Evolutionary conservation across 2,329 filamentous ascomycete genomes (phyloP).

Genomic region (Metarhizium robertsii): DNA sequence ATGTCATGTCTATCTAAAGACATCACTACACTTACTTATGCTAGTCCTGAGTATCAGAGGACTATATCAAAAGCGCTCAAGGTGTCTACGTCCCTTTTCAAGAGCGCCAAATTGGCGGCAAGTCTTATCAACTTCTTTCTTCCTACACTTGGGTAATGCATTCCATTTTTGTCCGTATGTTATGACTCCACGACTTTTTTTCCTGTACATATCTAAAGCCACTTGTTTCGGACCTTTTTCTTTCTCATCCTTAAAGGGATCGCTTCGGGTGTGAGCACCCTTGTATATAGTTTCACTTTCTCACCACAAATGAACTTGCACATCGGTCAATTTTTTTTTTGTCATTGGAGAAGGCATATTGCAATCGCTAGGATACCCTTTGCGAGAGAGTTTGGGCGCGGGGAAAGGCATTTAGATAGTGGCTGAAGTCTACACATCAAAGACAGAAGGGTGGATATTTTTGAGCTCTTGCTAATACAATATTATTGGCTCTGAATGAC

Average conservation of each 20-base stretch:
- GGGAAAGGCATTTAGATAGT: constrained; percentile 10
- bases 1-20: constrained; percentile 62
- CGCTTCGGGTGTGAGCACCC: neutral
- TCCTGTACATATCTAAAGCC: constrained; percentile 7
- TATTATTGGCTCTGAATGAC: neutral
- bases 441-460: neutral
- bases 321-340: constrained; percentile 5
- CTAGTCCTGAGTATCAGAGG: neutral
- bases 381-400: constrained; percentile 15
- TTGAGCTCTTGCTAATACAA: neutral
- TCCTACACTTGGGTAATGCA: neutral
- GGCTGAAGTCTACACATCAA: constrained; percentile 16
- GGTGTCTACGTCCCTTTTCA: neutral
- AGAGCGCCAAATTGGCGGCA: neutral
- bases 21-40: constrained; percentile 4
- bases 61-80: neutral
- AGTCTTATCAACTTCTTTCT: neutral
- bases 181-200: constrained; percentile 5
- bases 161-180: neutral
- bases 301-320: neutral
- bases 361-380: constrained; percentile 24
- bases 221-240: neutral
- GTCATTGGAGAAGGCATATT: constrained; percentile 7
- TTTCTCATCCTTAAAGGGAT: neutral
- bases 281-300: neutral